These are phyloP conservation scores for Solanum chacoense DNA, from an alignment of 305 asterid species.

Conservation along the genomic window DNA sequence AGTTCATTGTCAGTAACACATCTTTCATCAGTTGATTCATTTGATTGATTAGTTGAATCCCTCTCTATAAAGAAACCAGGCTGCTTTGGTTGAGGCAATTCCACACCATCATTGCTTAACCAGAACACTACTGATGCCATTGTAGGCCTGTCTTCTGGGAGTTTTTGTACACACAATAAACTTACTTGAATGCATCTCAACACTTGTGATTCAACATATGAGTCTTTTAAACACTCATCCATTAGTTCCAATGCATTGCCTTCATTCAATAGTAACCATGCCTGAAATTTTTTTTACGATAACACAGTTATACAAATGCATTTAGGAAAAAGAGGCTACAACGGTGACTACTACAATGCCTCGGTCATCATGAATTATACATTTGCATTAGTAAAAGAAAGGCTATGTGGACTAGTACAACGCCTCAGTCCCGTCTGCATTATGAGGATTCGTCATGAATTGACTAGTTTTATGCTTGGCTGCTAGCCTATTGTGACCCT, in stretches of 20 bases:
- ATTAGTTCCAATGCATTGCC: constrained; percentile 6
- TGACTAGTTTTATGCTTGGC: not conserved
- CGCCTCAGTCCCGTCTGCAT: not conserved
- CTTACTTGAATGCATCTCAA: constrained; percentile 14
- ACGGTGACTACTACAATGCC: not conserved
- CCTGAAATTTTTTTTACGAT: not conserved
- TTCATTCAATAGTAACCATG: constrained; percentile 15
- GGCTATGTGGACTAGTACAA: not conserved
- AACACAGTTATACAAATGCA: not conserved
- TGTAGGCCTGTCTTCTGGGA: constrained; percentile 16
- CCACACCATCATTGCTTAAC: constrained; percentile 10
- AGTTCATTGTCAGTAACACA: not conserved
- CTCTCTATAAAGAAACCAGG: constrained; percentile 19
- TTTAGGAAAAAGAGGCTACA: not conserved
- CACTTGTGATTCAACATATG: constrained; percentile 7
- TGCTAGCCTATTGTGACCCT: not conserved
- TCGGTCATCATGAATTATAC: not conserved
- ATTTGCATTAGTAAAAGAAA: not conserved
- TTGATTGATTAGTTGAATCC: not conserved
- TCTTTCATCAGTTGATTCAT: not conserved
- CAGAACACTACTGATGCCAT: constrained; percentile 11
- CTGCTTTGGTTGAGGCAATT: constrained; percentile 15
- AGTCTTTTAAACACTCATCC: constrained; percentile 7
- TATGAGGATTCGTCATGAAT: not conserved
- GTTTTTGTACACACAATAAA: constrained; percentile 15